phyloP scores from a whole-genome alignment of 805 yeast genomes.

The Barnettozyma siamensis region DNA sequence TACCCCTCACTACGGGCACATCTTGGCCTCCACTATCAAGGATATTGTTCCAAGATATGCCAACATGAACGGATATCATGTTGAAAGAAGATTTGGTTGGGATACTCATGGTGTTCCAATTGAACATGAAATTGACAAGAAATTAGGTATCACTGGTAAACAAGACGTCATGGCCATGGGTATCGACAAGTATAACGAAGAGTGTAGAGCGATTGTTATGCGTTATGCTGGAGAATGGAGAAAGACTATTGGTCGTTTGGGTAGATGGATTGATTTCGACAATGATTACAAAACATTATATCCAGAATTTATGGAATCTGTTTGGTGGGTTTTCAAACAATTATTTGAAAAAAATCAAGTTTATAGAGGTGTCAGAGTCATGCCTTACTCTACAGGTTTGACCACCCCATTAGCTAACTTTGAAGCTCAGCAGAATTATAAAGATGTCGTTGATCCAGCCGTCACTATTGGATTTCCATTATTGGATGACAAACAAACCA shows the following conservation, averaged over 20 bases:
- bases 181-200: constrained; percentile 86
- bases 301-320: constrained; percentile 95
- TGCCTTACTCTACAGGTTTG: constrained; percentile 98
- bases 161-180: constrained; percentile 94
- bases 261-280: constrained; percentile 99
- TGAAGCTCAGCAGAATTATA: constrained; percentile 97
- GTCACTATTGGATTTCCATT: constrained; percentile 87
- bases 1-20: constrained; percentile 98
- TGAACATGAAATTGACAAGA: constrained; percentile 98
- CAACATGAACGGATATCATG: constrained; percentile 94
- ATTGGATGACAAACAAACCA: constrained; percentile 72
- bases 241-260: constrained; percentile 84
- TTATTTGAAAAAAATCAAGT: constrained; percentile 81
- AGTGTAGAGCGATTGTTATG: constrained; percentile 97
- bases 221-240: constrained; percentile 95
- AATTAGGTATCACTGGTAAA: constrained; percentile 85
- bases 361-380: constrained; percentile 92
- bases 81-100: constrained; percentile 98
- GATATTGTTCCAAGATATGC: constrained; percentile 98
- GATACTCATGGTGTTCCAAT: constrained; percentile 99
- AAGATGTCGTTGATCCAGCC: constrained; percentile 96
- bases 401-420: constrained; percentile 96
- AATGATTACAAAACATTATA: constrained; percentile 96
- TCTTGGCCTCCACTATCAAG: constrained; percentile 92
- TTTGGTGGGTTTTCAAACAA: constrained; percentile 98